Percentiles rank a stretch among this genome's conserved stretches.
Conservation (phyloP, 768 basidiomycete genomes). For the Leucosporidium creatinivorum region DNA sequence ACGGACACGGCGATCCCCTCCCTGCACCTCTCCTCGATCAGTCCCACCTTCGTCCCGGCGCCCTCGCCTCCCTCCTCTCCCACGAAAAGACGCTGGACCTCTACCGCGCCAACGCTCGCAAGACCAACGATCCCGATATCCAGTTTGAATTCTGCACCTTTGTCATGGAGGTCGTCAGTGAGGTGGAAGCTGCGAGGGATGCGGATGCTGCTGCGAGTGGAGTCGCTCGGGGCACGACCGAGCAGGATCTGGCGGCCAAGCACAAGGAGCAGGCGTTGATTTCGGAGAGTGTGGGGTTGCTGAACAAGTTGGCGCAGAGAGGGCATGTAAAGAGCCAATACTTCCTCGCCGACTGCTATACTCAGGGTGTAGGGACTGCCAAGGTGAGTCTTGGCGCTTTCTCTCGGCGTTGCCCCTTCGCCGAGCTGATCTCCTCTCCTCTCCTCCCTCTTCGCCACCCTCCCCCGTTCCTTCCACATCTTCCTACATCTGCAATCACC, state of each 20-base stretch:
- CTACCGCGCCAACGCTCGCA: slow-evolving; percentile 95
- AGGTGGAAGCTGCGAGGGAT: slow-evolving; percentile 50
- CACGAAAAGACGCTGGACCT: slow-evolving; percentile 94
- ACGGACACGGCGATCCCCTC: neutral
- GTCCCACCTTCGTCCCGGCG: slow-evolving; percentile 49
- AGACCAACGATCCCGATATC: slow-evolving; percentile 93
- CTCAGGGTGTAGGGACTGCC: slow-evolving; percentile 57
- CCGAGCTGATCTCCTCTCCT: neutral
- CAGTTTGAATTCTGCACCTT: slow-evolving; percentile 98
- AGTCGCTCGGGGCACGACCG: neutral
- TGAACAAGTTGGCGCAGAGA: slow-evolving; percentile 85
- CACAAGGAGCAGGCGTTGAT: slow-evolving; percentile 58
- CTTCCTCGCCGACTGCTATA: slow-evolving; percentile 95
- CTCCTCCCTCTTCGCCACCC: neutral
- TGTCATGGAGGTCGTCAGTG: slow-evolving; percentile 95
- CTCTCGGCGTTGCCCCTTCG: too few species aligned
- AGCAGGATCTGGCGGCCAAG: slow-evolving; percentile 39
- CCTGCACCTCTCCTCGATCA: slow-evolving; percentile 33
- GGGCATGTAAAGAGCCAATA: slow-evolving; percentile 93
- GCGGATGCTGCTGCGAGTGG: slow-evolving; percentile 10
- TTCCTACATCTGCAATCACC: neutral
- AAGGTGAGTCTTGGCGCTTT: slow-evolving; percentile 19
- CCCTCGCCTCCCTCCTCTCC: slow-evolving; percentile 82
- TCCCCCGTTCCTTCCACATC: too few species aligned
- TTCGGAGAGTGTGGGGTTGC: slow-evolving; percentile 74